Evolutionary conservation across 352 stramenopile genomes (phyloP).

Genomic region (Phytophthora pinifolia): DNA sequence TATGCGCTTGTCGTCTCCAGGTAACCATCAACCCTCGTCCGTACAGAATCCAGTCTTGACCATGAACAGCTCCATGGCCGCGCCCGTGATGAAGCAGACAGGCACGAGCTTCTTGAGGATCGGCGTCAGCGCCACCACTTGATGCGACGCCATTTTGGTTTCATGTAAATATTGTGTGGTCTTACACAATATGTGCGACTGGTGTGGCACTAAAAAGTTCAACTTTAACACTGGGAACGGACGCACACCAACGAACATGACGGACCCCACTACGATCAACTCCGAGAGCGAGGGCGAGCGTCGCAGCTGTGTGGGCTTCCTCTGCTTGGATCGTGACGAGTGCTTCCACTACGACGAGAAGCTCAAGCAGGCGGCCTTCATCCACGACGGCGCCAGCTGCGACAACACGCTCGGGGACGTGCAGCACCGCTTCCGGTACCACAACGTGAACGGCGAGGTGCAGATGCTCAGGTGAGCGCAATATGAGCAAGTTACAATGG

Average conservation of each 20-base stretch:
- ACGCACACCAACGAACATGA: slow-evolving; percentile 10
- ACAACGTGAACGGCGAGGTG: slow-evolving; percentile 26
- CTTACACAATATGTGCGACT: background rate
- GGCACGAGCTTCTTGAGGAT: slow-evolving; percentile 86
- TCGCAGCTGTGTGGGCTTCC: slow-evolving; percentile 39
- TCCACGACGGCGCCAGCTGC: slow-evolving; percentile 43
- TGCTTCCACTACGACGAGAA: slow-evolving; percentile 56
- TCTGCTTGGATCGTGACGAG: slow-evolving; percentile 63
- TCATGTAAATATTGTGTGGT: slow-evolving; percentile 1
- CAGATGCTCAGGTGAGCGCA: slow-evolving; percentile 38
- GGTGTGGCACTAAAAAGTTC: background rate
- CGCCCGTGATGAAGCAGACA: slow-evolving; percentile 82
- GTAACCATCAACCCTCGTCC: slow-evolving; percentile 2
- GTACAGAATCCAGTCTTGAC: slow-evolving; percentile 89
- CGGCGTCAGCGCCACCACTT: slow-evolving; percentile 53
- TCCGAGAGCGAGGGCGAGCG: background rate
- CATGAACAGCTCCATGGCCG: slow-evolving; percentile 88
- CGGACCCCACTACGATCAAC: slow-evolving; percentile 10
- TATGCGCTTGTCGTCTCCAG: background rate
- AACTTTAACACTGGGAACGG: slow-evolving; percentile 7
- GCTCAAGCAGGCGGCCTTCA: slow-evolving; percentile 35
- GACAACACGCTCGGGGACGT: slow-evolving; percentile 31
- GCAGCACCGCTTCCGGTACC: slow-evolving; percentile 44
- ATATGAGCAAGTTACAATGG: background rate
- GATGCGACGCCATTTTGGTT: slow-evolving; percentile 24